These are phyloP conservation scores for Talaromyces ruber DNA, from an alignment of 495 filamentous ascomycete genomes.

Conservation along the genomic window DNA sequence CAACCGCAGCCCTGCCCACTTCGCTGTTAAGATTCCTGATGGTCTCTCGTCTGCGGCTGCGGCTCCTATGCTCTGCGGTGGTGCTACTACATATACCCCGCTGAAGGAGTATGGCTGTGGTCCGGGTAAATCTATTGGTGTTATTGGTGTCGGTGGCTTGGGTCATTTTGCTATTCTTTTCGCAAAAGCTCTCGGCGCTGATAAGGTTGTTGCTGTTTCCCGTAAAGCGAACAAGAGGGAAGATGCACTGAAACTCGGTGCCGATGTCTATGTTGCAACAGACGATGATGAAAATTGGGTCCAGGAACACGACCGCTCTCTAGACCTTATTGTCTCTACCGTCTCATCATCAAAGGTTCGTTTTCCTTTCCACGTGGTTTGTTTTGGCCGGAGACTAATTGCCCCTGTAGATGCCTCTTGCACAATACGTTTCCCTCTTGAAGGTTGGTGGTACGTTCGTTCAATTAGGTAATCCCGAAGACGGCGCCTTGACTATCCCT, in stretches of 20 bases:
- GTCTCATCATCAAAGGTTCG: constrained; percentile 64
- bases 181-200: constrained; percentile 59
- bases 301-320: constrained; percentile 47
- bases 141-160: constrained; percentile 76
- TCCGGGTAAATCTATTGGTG: constrained; percentile 72
- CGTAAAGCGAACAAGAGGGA: constrained; percentile 55
- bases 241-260: constrained; percentile 49
- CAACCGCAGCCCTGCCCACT: constrained; percentile 61
- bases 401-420: constrained; percentile 59
- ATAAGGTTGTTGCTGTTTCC: constrained; percentile 71
- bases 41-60: constrained; percentile 44
- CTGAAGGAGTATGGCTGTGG: constrained; percentile 68
- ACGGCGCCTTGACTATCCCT: neutral
- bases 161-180: constrained; percentile 61
- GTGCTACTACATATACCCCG: constrained; percentile 76
- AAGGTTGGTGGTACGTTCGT: constrained; percentile 64
- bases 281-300: constrained; percentile 70
- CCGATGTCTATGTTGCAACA: constrained; percentile 64
- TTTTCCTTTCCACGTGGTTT: constrained; percentile 56
- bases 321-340: constrained; percentile 78
- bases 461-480: constrained; percentile 68
- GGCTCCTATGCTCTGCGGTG: constrained; percentile 80
- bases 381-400: constrained; percentile 51
- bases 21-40: constrained; percentile 75
- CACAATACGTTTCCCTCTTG: constrained; percentile 59